Conservation (phyloP, 176 grass and related monocot genomes). For the Cymbopogon citratus region DNA sequence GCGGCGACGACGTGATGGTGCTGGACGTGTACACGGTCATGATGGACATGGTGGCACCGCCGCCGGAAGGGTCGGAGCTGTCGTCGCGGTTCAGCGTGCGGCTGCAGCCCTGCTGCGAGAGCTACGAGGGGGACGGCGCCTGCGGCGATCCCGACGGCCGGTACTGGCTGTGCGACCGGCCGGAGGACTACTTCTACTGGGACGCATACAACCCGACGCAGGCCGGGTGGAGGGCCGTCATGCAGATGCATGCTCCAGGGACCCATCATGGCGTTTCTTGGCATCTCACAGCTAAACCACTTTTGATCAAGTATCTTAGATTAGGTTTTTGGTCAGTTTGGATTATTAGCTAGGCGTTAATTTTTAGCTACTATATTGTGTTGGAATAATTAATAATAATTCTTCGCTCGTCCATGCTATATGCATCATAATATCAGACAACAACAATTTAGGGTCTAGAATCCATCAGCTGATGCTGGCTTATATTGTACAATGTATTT, state of each 20-base stretch:
- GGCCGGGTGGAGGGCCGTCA: slow-evolving; percentile 25
- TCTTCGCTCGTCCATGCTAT: too few species aligned
- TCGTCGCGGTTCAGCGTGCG: background rate
- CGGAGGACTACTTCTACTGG: slow-evolving; percentile 34
- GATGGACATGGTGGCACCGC: slow-evolving; percentile 9
- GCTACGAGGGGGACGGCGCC: background rate
- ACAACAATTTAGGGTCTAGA: too few species aligned
- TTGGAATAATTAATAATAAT: too few species aligned
- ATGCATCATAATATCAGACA: too few species aligned
- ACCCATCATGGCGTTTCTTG: background rate
- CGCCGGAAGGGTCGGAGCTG: background rate
- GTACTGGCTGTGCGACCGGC: background rate
- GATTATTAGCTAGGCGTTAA: too few species aligned
- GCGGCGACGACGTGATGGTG: background rate
- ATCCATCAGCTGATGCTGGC: too few species aligned
- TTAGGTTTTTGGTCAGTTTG: too few species aligned
- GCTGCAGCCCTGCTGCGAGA: slow-evolving; percentile 8
- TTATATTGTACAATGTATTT: too few species aligned
- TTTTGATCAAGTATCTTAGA: background rate
- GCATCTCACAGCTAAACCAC: background rate
- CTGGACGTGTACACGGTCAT: background rate
- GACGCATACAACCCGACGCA: slow-evolving; percentile 31
- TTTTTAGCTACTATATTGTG: too few species aligned
- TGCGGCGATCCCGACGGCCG: slow-evolving; percentile 11
- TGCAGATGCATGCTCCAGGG: background rate